A percentile compares a stretch with the other conserved stretches of the same genome.
phyloP scores from a whole-genome alignment of 352 stramenopile genomes.

The Phytophthora cajani region DNA sequence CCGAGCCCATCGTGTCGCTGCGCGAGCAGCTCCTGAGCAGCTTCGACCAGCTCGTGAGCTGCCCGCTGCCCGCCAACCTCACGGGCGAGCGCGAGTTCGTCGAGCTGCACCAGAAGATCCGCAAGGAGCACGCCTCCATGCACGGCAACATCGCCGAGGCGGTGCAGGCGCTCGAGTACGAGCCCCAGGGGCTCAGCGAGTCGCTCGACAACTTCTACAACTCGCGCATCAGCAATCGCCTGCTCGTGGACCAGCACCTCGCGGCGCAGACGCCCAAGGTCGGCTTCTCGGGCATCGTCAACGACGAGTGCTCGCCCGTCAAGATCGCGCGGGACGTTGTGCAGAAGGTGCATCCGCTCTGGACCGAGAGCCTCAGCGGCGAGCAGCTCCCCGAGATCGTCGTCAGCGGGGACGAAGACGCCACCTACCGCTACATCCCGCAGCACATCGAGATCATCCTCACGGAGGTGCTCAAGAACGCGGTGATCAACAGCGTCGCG shows the following conservation, averaged over 20 bases:
- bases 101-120: slow-evolving; percentile 61
- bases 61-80: slow-evolving; percentile 62
- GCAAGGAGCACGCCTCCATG: slow-evolving; percentile 73
- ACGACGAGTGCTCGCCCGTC: slow-evolving; percentile 69
- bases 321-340: slow-evolving; percentile 69
- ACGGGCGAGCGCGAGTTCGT: slow-evolving; percentile 66
- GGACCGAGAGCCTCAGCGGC: slow-evolving; percentile 55
- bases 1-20: slow-evolving; percentile 64
- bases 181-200: slow-evolving; percentile 60
- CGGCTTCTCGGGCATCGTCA: slow-evolving; percentile 74
- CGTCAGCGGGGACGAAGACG: slow-evolving; percentile 54
- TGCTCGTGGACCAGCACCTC: slow-evolving; percentile 84
- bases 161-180: slow-evolving; percentile 59
- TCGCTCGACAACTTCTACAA: slow-evolving; percentile 87
- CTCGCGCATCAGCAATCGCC: slow-evolving; percentile 84
- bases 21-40: slow-evolving; percentile 70
- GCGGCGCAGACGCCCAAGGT: slow-evolving; percentile 60
- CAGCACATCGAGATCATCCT: slow-evolving; percentile 86
- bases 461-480: slow-evolving; percentile 84
- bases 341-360: slow-evolving; percentile 59
- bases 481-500: slow-evolving; percentile 75
- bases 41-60: slow-evolving; percentile 79
- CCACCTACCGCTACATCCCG: slow-evolving; percentile 82
- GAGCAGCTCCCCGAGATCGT: slow-evolving; percentile 65
- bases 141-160: slow-evolving; percentile 73